Percentiles rank a stretch among this genome's conserved stretches.
Evolutionary conservation across 306 rosid species (phyloP).

Genomic region (Biancaea sappan): DNA sequence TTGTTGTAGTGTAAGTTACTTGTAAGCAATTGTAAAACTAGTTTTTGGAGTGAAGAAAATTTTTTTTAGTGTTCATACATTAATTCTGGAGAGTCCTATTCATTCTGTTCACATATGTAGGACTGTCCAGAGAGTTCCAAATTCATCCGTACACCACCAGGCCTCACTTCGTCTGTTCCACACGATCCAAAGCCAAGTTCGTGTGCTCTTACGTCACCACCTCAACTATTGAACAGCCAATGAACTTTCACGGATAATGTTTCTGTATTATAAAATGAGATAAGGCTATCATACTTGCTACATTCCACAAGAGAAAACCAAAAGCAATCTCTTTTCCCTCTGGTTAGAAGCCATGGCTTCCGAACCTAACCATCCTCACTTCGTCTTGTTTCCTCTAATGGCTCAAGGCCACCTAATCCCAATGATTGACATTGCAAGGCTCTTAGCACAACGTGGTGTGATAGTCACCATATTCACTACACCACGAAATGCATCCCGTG

Average conservation of each 20-base stretch:
- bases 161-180: neutral
- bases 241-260: neutral
- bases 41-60: too few relatives aligned
- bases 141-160: neutral
- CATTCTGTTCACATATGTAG: too few relatives aligned
- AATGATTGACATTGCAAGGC: conserved; percentile 46
- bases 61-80: too few relatives aligned
- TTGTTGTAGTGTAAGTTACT: too few relatives aligned
- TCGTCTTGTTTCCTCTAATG: conserved; percentile 37
- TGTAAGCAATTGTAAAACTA: too few relatives aligned
- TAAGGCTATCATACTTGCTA: neutral
- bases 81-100: too few relatives aligned
- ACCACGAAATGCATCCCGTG: conserved; percentile 43
- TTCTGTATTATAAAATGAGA: neutral
- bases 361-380: conserved; percentile 18
- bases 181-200: neutral
- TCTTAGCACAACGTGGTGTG: conserved; percentile 39
- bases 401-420: conserved; percentile 52
- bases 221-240: neutral
- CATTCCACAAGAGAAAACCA: neutral
- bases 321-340: neutral
- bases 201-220: neutral
- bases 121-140: neutral
- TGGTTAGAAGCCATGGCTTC: neutral
- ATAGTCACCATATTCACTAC: conserved; percentile 51